phyloP scores from a whole-genome alignment of 2,329 filamentous ascomycete species.

The Fusarium udum region DNA sequence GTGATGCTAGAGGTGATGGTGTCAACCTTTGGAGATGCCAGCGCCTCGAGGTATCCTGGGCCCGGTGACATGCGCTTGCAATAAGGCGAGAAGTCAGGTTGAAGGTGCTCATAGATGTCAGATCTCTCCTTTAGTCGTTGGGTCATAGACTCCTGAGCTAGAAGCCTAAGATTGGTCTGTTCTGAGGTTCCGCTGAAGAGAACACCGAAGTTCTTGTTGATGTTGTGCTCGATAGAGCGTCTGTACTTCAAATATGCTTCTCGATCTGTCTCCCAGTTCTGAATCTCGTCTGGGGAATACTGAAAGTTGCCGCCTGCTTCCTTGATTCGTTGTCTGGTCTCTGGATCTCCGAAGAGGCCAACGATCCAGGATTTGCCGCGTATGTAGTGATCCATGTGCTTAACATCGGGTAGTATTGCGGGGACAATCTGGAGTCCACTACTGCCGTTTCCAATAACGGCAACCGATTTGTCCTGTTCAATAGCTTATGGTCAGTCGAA shows the following conservation, averaged over 20 bases:
- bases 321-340: constrained; percentile 1
- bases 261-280: not conserved
- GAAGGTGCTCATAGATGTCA: constrained; percentile 3
- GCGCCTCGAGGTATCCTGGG: constrained; percentile 3
- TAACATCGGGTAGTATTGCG: not conserved
- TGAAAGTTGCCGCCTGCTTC: constrained; percentile 8
- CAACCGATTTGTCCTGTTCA: not conserved
- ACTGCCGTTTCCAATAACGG: constrained; percentile 7
- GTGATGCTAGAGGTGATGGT: not conserved
- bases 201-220: constrained; percentile 13
- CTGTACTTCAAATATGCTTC: constrained; percentile 9
- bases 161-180: not conserved
- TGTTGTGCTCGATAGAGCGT: constrained; percentile 3
- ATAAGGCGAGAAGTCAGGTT: constrained; percentile 8
- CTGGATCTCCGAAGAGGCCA: constrained; percentile 1
- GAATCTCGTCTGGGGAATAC: not conserved
- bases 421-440: constrained; percentile 19
- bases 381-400: constrained; percentile 20
- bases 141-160: not conserved
- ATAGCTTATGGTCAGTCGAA: not conserved
- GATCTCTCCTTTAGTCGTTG: not conserved
- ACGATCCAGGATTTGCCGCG: constrained; percentile 8
- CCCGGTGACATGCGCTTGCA: constrained; percentile 16
- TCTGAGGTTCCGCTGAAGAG: not conserved
- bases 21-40: constrained; percentile 10